Conservation (phyloP, 2,329 filamentous ascomycete species). For the Acephala macrosclerotiorum region DNA sequence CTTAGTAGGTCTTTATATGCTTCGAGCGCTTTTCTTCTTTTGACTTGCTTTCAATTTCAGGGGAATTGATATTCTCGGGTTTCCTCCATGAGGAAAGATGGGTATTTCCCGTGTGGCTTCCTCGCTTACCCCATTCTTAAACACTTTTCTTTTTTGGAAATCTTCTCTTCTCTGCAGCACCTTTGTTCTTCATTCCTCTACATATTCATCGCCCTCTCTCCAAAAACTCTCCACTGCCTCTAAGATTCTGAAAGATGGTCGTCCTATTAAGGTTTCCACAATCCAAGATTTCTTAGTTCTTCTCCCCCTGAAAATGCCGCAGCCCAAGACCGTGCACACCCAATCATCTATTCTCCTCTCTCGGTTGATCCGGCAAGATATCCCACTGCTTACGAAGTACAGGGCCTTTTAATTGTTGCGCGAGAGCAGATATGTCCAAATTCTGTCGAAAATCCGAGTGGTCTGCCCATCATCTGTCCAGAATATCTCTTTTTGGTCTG, state of each 20-base stretch:
- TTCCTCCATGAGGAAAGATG: neutral
- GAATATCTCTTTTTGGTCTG: no score
- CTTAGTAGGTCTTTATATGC: no score
- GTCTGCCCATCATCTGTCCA: no score
- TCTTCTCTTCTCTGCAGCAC: no score
- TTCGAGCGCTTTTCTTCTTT: neutral
- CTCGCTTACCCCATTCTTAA: neutral
- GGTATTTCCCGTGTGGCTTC: neutral
- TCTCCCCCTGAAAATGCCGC: neutral
- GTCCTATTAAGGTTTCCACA: neutral
- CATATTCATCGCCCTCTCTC: neutral
- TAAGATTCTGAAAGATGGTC: neutral
- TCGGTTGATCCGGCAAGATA: no score
- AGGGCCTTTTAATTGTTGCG: no score
- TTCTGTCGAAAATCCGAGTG: no score
- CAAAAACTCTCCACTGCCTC: neutral
- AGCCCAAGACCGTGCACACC: slow-evolving; percentile 3
- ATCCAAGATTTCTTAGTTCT: neutral
- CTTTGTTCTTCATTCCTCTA: neutral
- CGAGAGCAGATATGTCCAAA: no score
- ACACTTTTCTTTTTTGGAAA: no score
- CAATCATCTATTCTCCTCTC: neutral
- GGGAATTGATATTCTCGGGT: neutral
- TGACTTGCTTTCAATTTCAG: neutral
- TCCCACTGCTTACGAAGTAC: neutral